A percentile compares a stretch with the other conserved stretches of the same genome.
Conservation (phyloP, 176 grass and related monocot genomes). For the Lolium perenne region DNA sequence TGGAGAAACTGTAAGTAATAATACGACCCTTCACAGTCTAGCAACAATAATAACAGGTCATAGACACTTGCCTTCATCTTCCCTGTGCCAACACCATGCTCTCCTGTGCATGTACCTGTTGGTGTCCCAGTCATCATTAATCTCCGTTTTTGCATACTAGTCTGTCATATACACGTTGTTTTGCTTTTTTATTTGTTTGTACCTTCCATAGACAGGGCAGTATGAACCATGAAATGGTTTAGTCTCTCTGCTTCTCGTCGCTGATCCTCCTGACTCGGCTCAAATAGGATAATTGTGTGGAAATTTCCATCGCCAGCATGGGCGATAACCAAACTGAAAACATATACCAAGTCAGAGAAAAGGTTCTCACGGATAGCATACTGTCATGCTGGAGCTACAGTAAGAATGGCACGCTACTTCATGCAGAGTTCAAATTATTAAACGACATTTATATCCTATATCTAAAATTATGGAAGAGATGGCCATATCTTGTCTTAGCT, state of each 20-base stretch:
- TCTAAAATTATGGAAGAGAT: not conserved
- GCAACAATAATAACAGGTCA: not conserved
- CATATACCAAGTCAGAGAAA: constrained; percentile 39
- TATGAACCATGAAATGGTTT: constrained; percentile 98
- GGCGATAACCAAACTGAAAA: constrained; percentile 78
- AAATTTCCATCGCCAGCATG: constrained; percentile 99
- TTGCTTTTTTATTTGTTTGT: not conserved
- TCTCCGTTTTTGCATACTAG: not conserved
- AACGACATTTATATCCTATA: not conserved
- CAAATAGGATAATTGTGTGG: constrained; percentile 97
- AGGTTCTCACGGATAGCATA: constrained; percentile 17
- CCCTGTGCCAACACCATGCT: constrained; percentile 96
- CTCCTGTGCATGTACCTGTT: constrained; percentile 95
- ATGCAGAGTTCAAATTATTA: constrained; percentile 9
- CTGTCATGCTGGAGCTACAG: constrained; percentile 10
- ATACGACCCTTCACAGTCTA: not conserved
- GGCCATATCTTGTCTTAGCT: not conserved
- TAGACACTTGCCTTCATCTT: constrained; percentile 93
- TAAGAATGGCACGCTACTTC: not conserved
- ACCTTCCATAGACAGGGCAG: constrained; percentile 97
- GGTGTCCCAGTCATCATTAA: constrained; percentile 1
- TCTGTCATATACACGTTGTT: not conserved
- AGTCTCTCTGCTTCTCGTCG: constrained; percentile 78
- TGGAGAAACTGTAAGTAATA: constrained; percentile 2
- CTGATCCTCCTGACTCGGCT: constrained; percentile 75